Conservation (phyloP, 768 basidiomycete species). For the Amanita phalloides region DNA sequence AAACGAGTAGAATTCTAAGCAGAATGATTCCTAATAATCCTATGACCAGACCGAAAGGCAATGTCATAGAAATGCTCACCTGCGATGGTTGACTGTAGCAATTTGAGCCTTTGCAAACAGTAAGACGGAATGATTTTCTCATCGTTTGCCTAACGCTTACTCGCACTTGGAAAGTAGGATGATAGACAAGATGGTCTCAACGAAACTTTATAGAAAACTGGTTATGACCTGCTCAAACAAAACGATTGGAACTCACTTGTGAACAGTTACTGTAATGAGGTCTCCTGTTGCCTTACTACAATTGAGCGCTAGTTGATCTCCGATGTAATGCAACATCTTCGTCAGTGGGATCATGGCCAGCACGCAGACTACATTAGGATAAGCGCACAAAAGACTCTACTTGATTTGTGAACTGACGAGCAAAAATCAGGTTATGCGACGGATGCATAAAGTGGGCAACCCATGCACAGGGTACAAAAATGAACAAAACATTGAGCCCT, state of each 20-base stretch:
- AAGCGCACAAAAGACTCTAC: background rate
- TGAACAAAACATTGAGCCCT: conserved; percentile 31
- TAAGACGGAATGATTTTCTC: background rate
- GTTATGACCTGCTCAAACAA: no score
- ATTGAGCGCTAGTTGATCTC: conserved; percentile 45
- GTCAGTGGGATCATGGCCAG: conserved; percentile 39
- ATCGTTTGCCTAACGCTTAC: conserved; percentile 27
- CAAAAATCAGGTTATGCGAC: conserved; percentile 11
- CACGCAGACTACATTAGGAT: conserved; percentile 26
- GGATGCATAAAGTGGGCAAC: conserved; percentile 20
- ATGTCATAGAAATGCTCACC: conserved; percentile 24
- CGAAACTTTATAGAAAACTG: conserved; percentile 28
- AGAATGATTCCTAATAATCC: conserved; percentile 47
- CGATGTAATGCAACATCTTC: conserved; percentile 33
- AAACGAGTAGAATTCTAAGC: conserved; percentile 59
- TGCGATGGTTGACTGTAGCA: conserved; percentile 60
- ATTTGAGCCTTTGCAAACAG: conserved; percentile 30
- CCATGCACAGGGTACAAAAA: conserved; percentile 33
- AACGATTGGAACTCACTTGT: conserved; percentile 35
- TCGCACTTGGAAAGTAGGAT: conserved; percentile 58
- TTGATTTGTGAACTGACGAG: background rate
- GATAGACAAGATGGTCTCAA: conserved; percentile 63
- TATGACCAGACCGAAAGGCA: background rate
- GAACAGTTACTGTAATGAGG: conserved; percentile 47
- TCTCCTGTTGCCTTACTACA: conserved; percentile 55